phyloP scores from a whole-genome alignment of 106 monocot genomes.

The Chionographis japonica region DNA sequence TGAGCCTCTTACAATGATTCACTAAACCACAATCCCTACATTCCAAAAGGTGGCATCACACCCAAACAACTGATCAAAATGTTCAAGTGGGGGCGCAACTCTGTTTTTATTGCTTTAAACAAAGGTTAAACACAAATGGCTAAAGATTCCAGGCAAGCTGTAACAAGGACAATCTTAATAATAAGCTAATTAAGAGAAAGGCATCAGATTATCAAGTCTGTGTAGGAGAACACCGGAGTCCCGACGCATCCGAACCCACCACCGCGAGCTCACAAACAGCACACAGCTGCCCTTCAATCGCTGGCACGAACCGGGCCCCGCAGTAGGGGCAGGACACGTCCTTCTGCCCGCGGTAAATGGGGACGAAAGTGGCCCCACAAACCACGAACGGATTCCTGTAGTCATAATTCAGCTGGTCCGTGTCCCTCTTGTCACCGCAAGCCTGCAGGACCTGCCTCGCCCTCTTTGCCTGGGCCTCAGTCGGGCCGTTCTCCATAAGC shows the following conservation, averaged over 20 bases:
- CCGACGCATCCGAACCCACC: constrained; percentile 56
- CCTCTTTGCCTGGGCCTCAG: constrained; percentile 39
- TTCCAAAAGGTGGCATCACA: too few relatives aligned
- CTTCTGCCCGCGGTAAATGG: constrained; percentile 68
- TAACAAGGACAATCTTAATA: too few relatives aligned
- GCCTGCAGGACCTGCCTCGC: constrained; percentile 40
- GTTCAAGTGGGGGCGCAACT: too few relatives aligned
- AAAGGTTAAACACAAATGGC: too few relatives aligned
- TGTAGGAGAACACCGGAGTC: constrained; percentile 46
- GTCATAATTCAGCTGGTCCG: constrained; percentile 50
- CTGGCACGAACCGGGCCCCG: constrained; percentile 32
- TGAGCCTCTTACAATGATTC: too few relatives aligned
- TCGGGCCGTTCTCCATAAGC: constrained; percentile 51
- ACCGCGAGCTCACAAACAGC: constrained; percentile 61
- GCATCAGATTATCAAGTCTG: constrained; percentile 30
- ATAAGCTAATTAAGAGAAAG: constrained; percentile 3
- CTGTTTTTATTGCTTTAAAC: too few relatives aligned
- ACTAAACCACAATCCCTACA: too few relatives aligned
- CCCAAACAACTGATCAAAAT: too few relatives aligned
- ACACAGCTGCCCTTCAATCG: constrained; percentile 42
- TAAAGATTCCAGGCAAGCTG: too few relatives aligned
- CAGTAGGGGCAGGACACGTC: constrained; percentile 52
- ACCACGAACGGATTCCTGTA: constrained; percentile 62
- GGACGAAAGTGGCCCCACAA: constrained; percentile 52
- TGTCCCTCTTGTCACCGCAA: constrained; percentile 40